Base-by-base conservation (phyloP, 2,329 filamentous ascomycete genomes). In the Fusarium oligoseptatum region DNA sequence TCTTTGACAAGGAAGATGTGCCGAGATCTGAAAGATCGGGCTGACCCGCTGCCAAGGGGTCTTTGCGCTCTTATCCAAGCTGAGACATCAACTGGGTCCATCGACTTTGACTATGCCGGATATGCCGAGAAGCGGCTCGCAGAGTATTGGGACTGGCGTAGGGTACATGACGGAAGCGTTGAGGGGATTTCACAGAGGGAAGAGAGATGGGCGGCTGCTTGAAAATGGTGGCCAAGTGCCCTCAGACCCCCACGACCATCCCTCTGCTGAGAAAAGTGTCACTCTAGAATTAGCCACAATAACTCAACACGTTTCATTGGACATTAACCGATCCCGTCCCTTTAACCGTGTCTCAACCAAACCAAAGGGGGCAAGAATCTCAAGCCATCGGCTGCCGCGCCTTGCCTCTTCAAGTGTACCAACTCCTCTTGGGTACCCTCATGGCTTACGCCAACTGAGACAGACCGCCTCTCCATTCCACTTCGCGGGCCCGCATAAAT, bases 51-150 rank as follows among this genome's bases (percentile, higher is more conserved):
- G 29, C 64, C 50, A 15, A 77, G 75, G 75, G 75, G 75, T 45
- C 75, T 77, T 2, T 77, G 75, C 37, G 75, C 75, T 6, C 52
- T 77, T 15, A 77, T 77, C 17, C 75, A 77, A 39, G 75, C 75
- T n/a, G 66, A 77, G 70, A 76, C 75, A 61, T 72, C 75, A 9
- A 77, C 75, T 20, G 75, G 75, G 57, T 64, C 68, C 50, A 77
- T 77, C 32, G 71, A 77, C 6, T 77, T 77, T 63, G 75, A 77
- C 68, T 77, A 77, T 50, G 68, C 67, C 5, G 75, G 73, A 36
- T 77, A 77, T 45, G 75, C 75, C 3, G 60, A 68, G 9, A 77
- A 66, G 68, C 74, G 75, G 39, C 56, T 77, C 11, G 58, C 15
- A 9, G 75, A 77, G 70, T 77, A 77, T 52, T 67, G 76, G 45